Base-by-base conservation (phyloP, 495 filamentous ascomycete species). In the Podospora bellae-mahoneyi region DNA sequence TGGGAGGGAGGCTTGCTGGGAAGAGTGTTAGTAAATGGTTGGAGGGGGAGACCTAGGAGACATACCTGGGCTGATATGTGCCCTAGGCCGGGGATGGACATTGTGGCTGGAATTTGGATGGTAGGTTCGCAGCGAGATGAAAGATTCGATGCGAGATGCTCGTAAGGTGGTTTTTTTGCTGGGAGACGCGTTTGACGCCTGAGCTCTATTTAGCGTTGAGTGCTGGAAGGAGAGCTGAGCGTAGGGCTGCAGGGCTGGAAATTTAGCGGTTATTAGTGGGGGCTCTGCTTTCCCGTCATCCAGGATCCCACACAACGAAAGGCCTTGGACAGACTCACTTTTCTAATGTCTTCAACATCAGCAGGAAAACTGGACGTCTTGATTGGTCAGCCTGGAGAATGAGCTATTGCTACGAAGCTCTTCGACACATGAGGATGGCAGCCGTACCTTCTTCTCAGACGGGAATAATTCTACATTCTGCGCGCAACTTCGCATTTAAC, bases 71-170 rank as follows among this genome's bases (percentile, higher is more conserved):
- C 69, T 7, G 74, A 73, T 65, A 84, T 79, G 65, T 84, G 81
- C 28, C 84, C 84, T 53, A 86, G 77, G 66, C 84, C 84, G 57
- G 84, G 84, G 62, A 86, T 83, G 13, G 83, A 75, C 75, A 75
- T 74, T 56, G 30, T 32, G 30, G 30, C 30, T 32, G 30, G 30
- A 32, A 32, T 32, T 32, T 32, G 30, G 30, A 32, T 32, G 7
- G 4, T 32, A 32, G 30, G 1, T 32, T 23, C 23, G 0, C 23
- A 23, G 23, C 23, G 1, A 23, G 23, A 23, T 23, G 23, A 23
- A 23, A 23, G 23, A 23, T 23, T 1, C 23, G 23, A 23, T 23
- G 23, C 23, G 23, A 23, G 23, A 20, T 58, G n/a, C 20, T 58
- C 13, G n/a, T 68, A 48, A 18, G 10, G 53, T 20, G 6, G 39